Base-by-base conservation (phyloP, 2,329 filamentous ascomycete species). In the Alternaria sp. region DNA sequence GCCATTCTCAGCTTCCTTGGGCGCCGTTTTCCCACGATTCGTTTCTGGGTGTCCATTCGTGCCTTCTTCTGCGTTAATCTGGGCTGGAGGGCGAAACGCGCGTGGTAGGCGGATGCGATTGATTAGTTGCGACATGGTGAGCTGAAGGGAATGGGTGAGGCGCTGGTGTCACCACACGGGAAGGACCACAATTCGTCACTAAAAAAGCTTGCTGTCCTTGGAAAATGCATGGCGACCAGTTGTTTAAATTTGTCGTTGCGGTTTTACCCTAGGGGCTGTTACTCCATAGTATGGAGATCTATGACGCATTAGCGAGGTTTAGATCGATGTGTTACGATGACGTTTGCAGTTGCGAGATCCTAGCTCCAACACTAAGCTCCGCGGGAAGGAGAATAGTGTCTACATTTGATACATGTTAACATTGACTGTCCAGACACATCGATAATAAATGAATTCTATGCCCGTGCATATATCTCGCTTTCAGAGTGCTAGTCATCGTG, bases 1-100 rank as follows among this genome's bases (percentile, higher is more conserved):
- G 2, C 61, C 61, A 49, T 54, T 50, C 28, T 65, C 61, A 5
- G 52, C 37, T 39, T 60, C 59, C 10, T 56, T 42, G 14, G 57
- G 57, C 17, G 54, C 41, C 2, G 50, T 48, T 45, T 60, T 57
- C n/a, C 60, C 53, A 21, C 53, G 51, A 24, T 31, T 49, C 4
- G 60, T 57, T 21, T 57, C 53, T 34, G 60, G 56, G 14, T 62
- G 49, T 21, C 51, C 53, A 21, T 60, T 52, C 11, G 56, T 59
- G 40, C 46, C 42, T 24, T 61, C 55, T 49, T 61, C 58, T 6
- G 45, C 36, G 6, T 60, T 62, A 21, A 62, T 57, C 13, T 62
- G 58, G 6, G 53, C 60, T 4, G 60, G 56, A n/a, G 60, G 48
- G 49, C 60, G 60, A 29, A 62, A 54, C 10, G 60, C 60, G 53